Evolutionary conservation across 495 filamentous ascomycete genomes (phyloP), one percentile per base, ranked within the genome.

Genomic region (Daldinia caldariorum): DNA sequence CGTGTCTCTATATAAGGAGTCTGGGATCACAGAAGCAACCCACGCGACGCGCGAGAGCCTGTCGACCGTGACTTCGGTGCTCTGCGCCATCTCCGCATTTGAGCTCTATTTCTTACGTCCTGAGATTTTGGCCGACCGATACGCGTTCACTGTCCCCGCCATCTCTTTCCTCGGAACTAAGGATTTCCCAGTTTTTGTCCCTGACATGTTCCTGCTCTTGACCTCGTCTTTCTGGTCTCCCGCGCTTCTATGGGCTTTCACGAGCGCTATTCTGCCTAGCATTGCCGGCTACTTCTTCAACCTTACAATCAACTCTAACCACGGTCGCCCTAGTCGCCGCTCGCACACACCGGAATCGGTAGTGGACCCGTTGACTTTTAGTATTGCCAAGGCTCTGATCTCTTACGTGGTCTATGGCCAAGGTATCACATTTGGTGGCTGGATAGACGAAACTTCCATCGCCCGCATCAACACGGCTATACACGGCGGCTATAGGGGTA

Each of bases 281-380:
- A 60, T 90, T 29, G 84, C 87, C 38, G 92, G 91, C 1, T 97
- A 93, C 74, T 94, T 97, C 76, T 88, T 96, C 83, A 97, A 99
- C 77, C 74, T 97, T 71, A 91, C 87, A 51, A 79, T 76, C 65
- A 80, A 77, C 59, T 68, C 75, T 69, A 67, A 73, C 67, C 57
- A 68, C 38, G 43, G 49, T 45, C 70, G 73, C 71, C 71, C 75
- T 49, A 72, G 75, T 56, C 76, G 82, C 67, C 68, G 68, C 56
- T 55, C 74, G 12, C 63, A 54, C 41, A 63, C 56, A 29, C 70
- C 76, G 4, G 81, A 86, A 45, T 84, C 89, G 32, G 84, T 80
- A 10, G 88, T 93, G 64, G 95, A 99, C 76, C 94, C 94, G 20
- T 80, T 97, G 66, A 90, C 89, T 61, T 99, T 94, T 78, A 95